Evolutionary conservation across 2,329 filamentous ascomycete species (phyloP), one percentile per base, ranked within the genome.

Genomic region (Septoria petroselini): DNA sequence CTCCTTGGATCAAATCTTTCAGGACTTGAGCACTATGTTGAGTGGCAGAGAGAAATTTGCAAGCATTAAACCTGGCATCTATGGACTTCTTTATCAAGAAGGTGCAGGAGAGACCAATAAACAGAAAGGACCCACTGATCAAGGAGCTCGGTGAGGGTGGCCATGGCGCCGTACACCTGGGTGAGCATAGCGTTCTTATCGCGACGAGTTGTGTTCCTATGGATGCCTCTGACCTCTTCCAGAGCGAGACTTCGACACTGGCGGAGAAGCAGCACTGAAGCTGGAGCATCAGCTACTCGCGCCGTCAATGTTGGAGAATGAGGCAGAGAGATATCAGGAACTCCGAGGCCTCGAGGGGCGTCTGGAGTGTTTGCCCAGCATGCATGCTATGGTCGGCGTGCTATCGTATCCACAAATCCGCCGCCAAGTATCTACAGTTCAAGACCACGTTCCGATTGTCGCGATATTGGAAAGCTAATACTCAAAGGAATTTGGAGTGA

Each of bases 181-280:
- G 43, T 47, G 30, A 18, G 33, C 14, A 15, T 15, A n/a, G 33
- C 18, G 17, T 42, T 27, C 18, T 18, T 42, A 14, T 30, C 12
- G 25, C 25, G n/a, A 30, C 7, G 33, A 37, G 33, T 14, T 37
- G 33, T 15, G 33, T 7, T 15, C 15, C 33, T 37, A 37, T 37
- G 33, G 21, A 27, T 15, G 37, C 25, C 40, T 42, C 8, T 18
- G 18, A 27, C n/a, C 15, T 18, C 43, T 47, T 17, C 18, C 21
- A 48, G 21, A 35, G 15, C 17, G 35, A 39, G 44, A 48, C 35
- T 29, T 48, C 25, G 23, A 23, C 12, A 48, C 17, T 19, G 35
- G 44, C 14, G 14, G 19, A 48, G 44, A 48, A 21, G 44, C 41
- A 17, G 44, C 35, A 29, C 44, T 48, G 23, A 48, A 48, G 35